Base-by-base conservation (phyloP, 2,329 filamentous ascomycete genomes). In the Stagonosporopsis tanaceti region DNA sequence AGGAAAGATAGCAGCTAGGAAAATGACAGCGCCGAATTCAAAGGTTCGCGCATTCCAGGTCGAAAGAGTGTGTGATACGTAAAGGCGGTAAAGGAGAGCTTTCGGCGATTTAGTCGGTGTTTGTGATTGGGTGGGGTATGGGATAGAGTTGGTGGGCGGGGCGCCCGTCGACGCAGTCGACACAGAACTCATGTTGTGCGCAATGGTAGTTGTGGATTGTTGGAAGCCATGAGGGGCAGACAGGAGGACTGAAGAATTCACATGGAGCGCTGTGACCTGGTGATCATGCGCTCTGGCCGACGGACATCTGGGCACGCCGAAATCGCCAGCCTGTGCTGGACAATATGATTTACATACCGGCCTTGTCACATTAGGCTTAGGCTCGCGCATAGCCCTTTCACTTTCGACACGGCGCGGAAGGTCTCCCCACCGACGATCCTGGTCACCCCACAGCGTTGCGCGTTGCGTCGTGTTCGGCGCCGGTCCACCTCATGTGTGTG, bases 11-110 rank as follows among this genome's bases (percentile, higher is more conserved):
- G 69, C 62, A 2, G 79, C 78, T 0, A 83, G 72, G 63, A 82
- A 83, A 12, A 83, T 72, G 12, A 82, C 77, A n/a, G 80, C 77
- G 32, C 78, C 80, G 57, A 83, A 82, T 61, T 83, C 81, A 64
- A 82, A 82, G 1, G 75, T 70, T 20, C 81, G 74, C 1, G 78
- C 77, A 59, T 82, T 83, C 81, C 81, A 83, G 4, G 80, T 77
- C 0, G 80, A 81, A 2, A 82, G 74, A 32, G 77, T 76, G 52
- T 83, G 81, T 1, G 81, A 82, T 15, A 73, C 47, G 61, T 81
- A 83, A 6, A 83, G 71, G 20, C 64, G 69, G 54, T 63, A 69
- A 27, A 75, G 61, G 6, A 74, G 62, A 11, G 55, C 50, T 52
- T 51, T 62, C 20, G 63, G 45, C 39, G 48, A 44, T 45, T 44